A percentile compares a stretch with the other conserved stretches of the same genome.
These are phyloP conservation scores for Pseudocercospora fijiensis DNA, from an alignment of 2,329 filamentous ascomycete species.

Conservation along the genomic window DNA sequence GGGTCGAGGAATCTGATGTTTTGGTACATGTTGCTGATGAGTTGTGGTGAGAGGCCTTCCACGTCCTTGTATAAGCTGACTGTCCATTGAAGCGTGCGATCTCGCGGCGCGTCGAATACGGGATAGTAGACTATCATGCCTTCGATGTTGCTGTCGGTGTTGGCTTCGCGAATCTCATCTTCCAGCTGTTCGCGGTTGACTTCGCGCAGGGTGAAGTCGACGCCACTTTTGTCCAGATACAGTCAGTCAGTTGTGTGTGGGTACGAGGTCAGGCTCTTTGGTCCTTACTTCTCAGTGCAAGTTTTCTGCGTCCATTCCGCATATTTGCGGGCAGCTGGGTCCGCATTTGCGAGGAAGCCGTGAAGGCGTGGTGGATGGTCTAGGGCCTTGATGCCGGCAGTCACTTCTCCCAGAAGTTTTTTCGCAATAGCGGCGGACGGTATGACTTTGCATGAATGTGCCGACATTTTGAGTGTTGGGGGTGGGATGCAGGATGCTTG, in stretches of 20 bases:
- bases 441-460: slow-evolving; percentile 78
- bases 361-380: slow-evolving; percentile 75
- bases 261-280: slow-evolving; percentile 14
- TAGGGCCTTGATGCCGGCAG: slow-evolving; percentile 69
- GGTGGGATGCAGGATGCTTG: not conserved
- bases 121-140: slow-evolving; percentile 98
- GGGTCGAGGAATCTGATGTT: slow-evolving; percentile 92
- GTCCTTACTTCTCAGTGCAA: slow-evolving; percentile 84
- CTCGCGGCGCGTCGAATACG: slow-evolving; percentile 86
- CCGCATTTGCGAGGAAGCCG: slow-evolving; percentile 87
- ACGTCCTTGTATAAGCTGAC: slow-evolving; percentile 90
- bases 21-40: slow-evolving; percentile 99
- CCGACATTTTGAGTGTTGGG: slow-evolving; percentile 1
- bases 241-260: slow-evolving; percentile 3
- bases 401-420: slow-evolving; percentile 73
- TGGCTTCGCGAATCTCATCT: slow-evolving; percentile 81
- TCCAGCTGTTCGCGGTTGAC: slow-evolving; percentile 87
- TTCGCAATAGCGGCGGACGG: slow-evolving; percentile 85
- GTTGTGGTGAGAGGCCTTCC: slow-evolving; percentile 87
- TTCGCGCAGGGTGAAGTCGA: slow-evolving; percentile 80
- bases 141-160: slow-evolving; percentile 72
- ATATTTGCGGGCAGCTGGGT: slow-evolving; percentile 88
- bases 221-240: slow-evolving; percentile 61
- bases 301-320: slow-evolving; percentile 98
- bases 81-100: slow-evolving; percentile 94